These are phyloP conservation scores for Tulasnella calospora DNA, from an alignment of 768 basidiomycete genomes.

Conservation along the genomic window DNA sequence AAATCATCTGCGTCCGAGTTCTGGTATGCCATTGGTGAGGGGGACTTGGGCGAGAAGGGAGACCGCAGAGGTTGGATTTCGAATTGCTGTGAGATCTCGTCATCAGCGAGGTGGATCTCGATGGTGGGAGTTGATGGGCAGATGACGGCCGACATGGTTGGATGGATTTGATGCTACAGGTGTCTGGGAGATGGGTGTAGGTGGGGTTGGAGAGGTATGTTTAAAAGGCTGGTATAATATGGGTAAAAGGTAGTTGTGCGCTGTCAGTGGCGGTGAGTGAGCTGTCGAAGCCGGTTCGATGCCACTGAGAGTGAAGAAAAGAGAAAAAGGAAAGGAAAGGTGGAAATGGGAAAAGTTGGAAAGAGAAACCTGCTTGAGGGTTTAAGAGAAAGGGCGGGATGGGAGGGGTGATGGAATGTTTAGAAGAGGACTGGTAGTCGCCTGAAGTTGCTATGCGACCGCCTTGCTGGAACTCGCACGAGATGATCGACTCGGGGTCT, in stretches of 20 bases:
- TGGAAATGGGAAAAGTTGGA: neutral
- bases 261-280: constrained; percentile 5
- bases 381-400: constrained; percentile 16
- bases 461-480: constrained; percentile 17
- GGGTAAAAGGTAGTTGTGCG: constrained; percentile 9
- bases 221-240: constrained; percentile 13
- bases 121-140: constrained; percentile 15
- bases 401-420: constrained; percentile 5
- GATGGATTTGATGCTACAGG: neutral
- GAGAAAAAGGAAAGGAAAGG: constrained; percentile 6
- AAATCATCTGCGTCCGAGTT: constrained; percentile 49
- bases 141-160: constrained; percentile 13
- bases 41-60: constrained; percentile 21
- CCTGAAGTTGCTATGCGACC: neutral
- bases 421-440: constrained; percentile 5
- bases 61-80: constrained; percentile 17
- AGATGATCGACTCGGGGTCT: neutral
- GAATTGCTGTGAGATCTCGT: constrained; percentile 17
- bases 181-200: neutral
- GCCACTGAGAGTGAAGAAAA: constrained; percentile 10
- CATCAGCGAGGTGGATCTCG: constrained; percentile 25
- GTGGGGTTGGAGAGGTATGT: neutral
- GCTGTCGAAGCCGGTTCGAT: constrained; percentile 18
- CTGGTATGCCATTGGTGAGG: constrained; percentile 38
- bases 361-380: neutral